Evolutionary conservation across 2,329 filamentous ascomycete species (phyloP), one percentile per base, ranked within the genome.

Genomic region (Aphanocladium album): DNA sequence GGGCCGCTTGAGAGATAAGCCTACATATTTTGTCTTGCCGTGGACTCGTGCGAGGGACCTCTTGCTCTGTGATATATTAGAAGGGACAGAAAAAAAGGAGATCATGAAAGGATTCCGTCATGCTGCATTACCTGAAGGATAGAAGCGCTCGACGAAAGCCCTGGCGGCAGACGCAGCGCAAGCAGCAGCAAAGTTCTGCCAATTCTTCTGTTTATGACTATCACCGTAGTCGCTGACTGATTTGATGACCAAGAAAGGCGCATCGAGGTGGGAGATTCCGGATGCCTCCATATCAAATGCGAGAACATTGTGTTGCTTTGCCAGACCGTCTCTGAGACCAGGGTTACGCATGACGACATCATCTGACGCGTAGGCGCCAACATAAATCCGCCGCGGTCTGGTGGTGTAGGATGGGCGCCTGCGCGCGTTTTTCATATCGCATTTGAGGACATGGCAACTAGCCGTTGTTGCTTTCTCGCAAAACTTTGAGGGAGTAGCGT

Each of bases 181-280:
- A 2, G 61, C 54, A 3, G 65, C 64, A 9, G 63, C 62, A 30
- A 63, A 65, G 1, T 41, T 43, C 37, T 66, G 63, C 63, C 64
- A 66, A 2, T 21, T 14, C 25, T 65, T 66, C 9, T 47, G 62
- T 62, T 76, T 75, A 62, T 77, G 75, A 30, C 72, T 71, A 57
- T 77, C 74, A 0, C 72, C 71, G 60, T 77, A 77, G 64, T 77
- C 72, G 57, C 70, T 72, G 0, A 74, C 70, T 4, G 73, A 72
- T 50, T 73, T 74, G 60, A 77, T 70, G 3, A 76, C 65, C 1
- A 76, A 51, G 23, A 64, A 71, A 14, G 35, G 2, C 2, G 52
- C n/a, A n/a, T 55, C 30, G 5, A 45, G 39, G 21, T 45, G 23
- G 5, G 5, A 27, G 9, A 55, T 8, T 19, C 37, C 52, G 2